Evolutionary conservation across 345 rosid species (phyloP), one percentile per base, ranked within the genome.

Genomic region (Angophora floribunda): DNA sequence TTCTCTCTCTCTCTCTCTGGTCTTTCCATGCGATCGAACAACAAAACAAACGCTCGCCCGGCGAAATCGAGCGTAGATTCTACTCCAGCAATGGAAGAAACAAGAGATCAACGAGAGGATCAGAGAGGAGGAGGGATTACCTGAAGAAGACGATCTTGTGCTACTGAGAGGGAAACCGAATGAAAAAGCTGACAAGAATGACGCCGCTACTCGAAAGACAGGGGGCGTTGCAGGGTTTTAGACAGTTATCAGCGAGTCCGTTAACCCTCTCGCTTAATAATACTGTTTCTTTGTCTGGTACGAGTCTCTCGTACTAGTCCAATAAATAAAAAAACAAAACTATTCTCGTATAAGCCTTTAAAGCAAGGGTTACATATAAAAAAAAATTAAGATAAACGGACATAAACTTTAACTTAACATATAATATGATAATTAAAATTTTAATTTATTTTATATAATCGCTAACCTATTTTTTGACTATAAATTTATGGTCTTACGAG

Each of bases 361-460:
- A n/a, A 63, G 17, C 47, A 70, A 32, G 80, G 45, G 19, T 4
- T 4, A 65, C 5, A 7, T 16, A 65, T 30, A 6, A 6, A 13
- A 30, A 30, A 65, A 15, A n/a, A 26, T 2, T 1, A 50, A 50
- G 51, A 50, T 9, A 36, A 2, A 36, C 41, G 41, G n/a, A n/a
- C 1, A 2, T 53, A 0, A 53, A 53, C 4, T 52, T 52, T 52
- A 7, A 53, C 19, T 9, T 17, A 19, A 53, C 19, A 53, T 17
- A 17, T 52, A 15, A 52, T 0, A 1, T 52, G 53, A 1, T 52
- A 2, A 0, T 5, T 6, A 0, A 52, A 15, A 0, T 52, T 53
- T 53, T 53, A 53, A 1, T 55, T 55, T 21, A 21, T 55, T 55
- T 0, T 7, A 55, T 21, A 0, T 55, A 1, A 1, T 7, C 24